Percentiles rank a stretch among this genome's conserved stretches.
Conservation (phyloP, 1,284 basidiomycete species). For the Amylostereum areolatum region DNA sequence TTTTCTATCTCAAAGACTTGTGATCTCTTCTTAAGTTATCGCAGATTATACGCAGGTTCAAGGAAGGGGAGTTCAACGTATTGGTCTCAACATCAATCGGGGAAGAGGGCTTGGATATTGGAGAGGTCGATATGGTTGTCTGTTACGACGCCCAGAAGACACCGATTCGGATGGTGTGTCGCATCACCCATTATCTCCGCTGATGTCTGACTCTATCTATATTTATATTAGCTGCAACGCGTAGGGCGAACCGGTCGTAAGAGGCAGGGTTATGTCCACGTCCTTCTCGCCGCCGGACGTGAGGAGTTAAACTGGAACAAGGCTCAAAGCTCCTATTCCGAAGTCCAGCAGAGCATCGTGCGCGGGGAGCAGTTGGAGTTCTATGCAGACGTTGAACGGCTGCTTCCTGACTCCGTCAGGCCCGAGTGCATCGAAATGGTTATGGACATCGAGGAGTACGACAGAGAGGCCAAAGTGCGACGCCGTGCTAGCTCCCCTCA, state of each 20-base stretch:
- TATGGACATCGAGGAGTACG: slow-evolving; percentile 76
- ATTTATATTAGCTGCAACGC: slow-evolving; percentile 73
- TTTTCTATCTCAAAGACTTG: slow-evolving; percentile 5
- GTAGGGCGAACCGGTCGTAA: slow-evolving; percentile 95
- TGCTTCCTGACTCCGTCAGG: slow-evolving; percentile 75
- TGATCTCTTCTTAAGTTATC: slow-evolving; percentile 7
- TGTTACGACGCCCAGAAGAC: slow-evolving; percentile 98
- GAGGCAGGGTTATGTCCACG: slow-evolving; percentile 84
- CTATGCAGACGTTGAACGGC: slow-evolving; percentile 85
- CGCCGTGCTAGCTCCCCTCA: slow-evolving; percentile 14
- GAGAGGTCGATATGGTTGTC: slow-evolving; percentile 95
- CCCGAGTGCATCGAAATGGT: slow-evolving; percentile 77
- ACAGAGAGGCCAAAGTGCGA: slow-evolving; percentile 43
- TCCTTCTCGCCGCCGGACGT: slow-evolving; percentile 87
- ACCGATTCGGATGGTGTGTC: slow-evolving; percentile 87
- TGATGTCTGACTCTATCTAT: slow-evolving; percentile 2
- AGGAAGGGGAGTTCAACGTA: slow-evolving; percentile 84
- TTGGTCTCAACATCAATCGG: slow-evolving; percentile 96
- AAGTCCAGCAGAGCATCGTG: slow-evolving; percentile 87
- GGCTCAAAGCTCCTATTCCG: slow-evolving; percentile 83
- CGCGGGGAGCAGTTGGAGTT: slow-evolving; percentile 85
- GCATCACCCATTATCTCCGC: background rate
- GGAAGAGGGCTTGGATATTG: slow-evolving; percentile 99
- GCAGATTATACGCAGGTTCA: slow-evolving; percentile 83
- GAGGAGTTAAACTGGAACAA: slow-evolving; percentile 92